Evolutionary conservation across 805 yeast species (phyloP).

Genomic region (Metschnikowia hibisci): DNA sequence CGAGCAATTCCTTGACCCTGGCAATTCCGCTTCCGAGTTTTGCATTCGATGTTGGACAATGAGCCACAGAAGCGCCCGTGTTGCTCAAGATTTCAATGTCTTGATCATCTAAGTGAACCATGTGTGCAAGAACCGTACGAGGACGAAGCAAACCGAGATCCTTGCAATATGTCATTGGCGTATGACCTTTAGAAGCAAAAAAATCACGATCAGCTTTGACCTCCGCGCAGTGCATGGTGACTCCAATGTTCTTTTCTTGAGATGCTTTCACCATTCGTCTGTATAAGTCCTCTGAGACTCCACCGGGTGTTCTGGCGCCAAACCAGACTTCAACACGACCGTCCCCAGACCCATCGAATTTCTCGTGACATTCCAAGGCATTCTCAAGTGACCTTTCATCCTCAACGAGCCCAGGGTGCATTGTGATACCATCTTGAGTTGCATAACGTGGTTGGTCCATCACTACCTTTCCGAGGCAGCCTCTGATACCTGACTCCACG

Average conservation of each 20-base stretch:
- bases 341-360: conserved; percentile 12
- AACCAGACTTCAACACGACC: conserved; percentile 17
- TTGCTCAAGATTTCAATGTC: conserved; percentile 11
- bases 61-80: conserved; percentile 16
- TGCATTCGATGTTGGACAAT: conserved; percentile 20
- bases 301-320: conserved; percentile 16
- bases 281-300: conserved; percentile 15
- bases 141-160: conserved; percentile 14
- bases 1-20: conserved; percentile 16
- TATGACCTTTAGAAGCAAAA: conserved; percentile 14
- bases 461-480: conserved; percentile 16
- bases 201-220: conserved; percentile 15
- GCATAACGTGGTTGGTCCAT: conserved; percentile 19
- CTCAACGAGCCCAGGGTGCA: conserved; percentile 15
- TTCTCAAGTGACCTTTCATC: conserved; percentile 12
- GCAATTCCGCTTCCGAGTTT: conserved; percentile 20
- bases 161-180: conserved; percentile 16
- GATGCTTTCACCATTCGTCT: conserved; percentile 12
- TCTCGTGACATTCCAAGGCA: conserved; percentile 10
- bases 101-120: conserved; percentile 15
- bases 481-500: conserved; percentile 16
- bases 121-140: conserved; percentile 16
- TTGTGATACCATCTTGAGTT: conserved; percentile 14
- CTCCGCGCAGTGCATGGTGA: conserved; percentile 17
- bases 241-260: conserved; percentile 12